phyloP scores from a whole-genome alignment of 169 alveolate species.

The Cryptosporidium baileyi region DNA sequence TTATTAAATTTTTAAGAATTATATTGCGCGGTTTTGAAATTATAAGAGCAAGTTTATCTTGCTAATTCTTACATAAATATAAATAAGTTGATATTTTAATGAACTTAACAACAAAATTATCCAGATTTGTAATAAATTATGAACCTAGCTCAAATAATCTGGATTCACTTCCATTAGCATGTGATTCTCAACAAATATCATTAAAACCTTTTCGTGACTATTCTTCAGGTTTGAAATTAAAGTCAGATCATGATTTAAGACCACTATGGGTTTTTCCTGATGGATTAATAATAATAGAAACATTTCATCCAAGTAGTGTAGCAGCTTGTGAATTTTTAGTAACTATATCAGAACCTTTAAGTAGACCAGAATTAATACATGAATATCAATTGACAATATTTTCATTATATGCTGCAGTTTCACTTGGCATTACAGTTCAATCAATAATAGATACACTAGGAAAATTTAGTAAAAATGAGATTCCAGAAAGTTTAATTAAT shows the following conservation, averaged over 20 bases:
- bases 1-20: too few species aligned
- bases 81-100: not conserved
- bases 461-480: constrained; percentile 88
- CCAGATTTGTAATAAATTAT: constrained; percentile 56
- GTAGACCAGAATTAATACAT: constrained; percentile 95
- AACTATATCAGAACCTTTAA: constrained; percentile 97
- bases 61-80: not conserved
- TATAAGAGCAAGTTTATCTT: too few species aligned
- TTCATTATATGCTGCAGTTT: constrained; percentile 96
- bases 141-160: not conserved
- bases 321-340: constrained; percentile 95
- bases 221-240: constrained; percentile 77
- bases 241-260: constrained; percentile 81
- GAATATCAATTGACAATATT: constrained; percentile 91
- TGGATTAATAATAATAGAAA: constrained; percentile 84
- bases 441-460: constrained; percentile 89
- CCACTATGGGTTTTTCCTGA: constrained; percentile 91
- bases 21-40: too few species aligned
- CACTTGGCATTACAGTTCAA: constrained; percentile 92
- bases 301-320: constrained; percentile 80
- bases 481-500: constrained; percentile 83
- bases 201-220: constrained; percentile 80
- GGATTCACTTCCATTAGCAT: constrained; percentile 43
- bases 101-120: constrained; percentile 51
- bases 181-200: constrained; percentile 54